Evolutionary conservation across 192 early-diverging fungal genomes (phyloP), one percentile per base, ranked within the genome.

Genomic region (Podila verticillata): DNA sequence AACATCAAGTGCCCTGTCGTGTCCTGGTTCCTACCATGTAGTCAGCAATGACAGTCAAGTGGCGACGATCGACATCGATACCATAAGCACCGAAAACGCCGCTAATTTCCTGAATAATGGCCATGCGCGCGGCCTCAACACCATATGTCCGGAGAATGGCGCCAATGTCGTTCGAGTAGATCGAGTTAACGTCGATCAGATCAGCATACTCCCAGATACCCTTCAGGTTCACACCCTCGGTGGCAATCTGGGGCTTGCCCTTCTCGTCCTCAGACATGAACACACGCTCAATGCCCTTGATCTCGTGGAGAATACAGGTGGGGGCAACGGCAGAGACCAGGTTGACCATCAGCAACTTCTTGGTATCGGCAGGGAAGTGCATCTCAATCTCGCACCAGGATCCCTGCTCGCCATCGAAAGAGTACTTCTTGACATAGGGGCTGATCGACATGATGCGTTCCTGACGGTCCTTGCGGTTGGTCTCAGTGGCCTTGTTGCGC

Each of bases 91-190:
- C 92, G 75, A 99, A 99, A 35, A 99, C 98, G 28, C 86, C 85
- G 8, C 90, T 90, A 59, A 99, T 90, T 86, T 99, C 97, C 61
- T 92, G 91, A 81, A 98, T 93, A 61, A 99, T 97, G 20, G 96
- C 90, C 35, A 88, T 89, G 13, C 97, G 87, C 0, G 97, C 97
- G 1, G 98, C 98, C 75, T 99, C 98, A 26, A 99, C 97, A 82
- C 98, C 98, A 86, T 98, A 99, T 6, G 95, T 95, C 29, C 87
- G 84, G 36, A 99, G 79, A 9, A 98, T 90, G 15, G 95, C 96
- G n/a, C 92, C 93, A 84, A 99, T 97, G 71, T 99, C 97, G 88
- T 99, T 99, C 63, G 97, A 96, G 75, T 95, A 93, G 39, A 99
- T 91, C 35, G 89, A 79, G 81, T 93, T 89, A 62, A 98, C 85